Percentiles rank a stretch among this genome's conserved stretches.
phyloP scores from a whole-genome alignment of 148 eudicot species.

The Camellia japonica region DNA sequence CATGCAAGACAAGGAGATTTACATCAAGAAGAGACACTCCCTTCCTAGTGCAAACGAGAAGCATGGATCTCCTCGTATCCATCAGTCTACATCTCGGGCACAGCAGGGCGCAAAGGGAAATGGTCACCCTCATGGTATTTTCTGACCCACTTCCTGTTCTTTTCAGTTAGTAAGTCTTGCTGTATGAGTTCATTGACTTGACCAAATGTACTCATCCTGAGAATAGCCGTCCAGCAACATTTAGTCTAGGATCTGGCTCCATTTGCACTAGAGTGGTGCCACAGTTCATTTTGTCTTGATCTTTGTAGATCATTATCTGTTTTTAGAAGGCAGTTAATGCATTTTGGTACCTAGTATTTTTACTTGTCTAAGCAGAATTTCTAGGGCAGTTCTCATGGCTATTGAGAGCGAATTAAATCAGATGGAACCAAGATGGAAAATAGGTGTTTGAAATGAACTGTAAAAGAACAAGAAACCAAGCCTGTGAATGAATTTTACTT shows the following conservation, averaged over 20 bases:
- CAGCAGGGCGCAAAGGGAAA: conserved; percentile 58
- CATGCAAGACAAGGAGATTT: conserved; percentile 60
- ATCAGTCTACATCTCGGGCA: conserved; percentile 51
- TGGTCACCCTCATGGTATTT: conserved; percentile 60
- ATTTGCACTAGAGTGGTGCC: neutral
- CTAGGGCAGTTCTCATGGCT: neutral
- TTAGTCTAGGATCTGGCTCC: neutral
- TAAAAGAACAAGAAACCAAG: neutral
- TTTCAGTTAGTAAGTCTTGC: neutral
- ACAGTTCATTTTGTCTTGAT: neutral
- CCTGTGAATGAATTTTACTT: neutral
- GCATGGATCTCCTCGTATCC: conserved; percentile 73
- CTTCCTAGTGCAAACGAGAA: conserved; percentile 68
- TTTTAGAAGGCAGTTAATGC: neutral
- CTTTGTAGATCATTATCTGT: neutral
- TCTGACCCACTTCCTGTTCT: conserved; percentile 13
- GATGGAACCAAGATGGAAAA: too few relatives aligned
- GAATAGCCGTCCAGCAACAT: neutral
- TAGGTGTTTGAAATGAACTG: neutral
- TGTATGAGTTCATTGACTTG: too few relatives aligned
- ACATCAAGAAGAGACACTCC: conserved; percentile 73
- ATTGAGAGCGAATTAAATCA: too few relatives aligned
- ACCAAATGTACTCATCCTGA: too few relatives aligned
- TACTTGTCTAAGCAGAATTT: neutral
- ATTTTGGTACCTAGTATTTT: neutral